A percentile compares a stretch with the other conserved stretches of the same genome.
These are phyloP conservation scores for Candida insectalens DNA, from an alignment of 805 yeast species.

Conservation along the genomic window DNA sequence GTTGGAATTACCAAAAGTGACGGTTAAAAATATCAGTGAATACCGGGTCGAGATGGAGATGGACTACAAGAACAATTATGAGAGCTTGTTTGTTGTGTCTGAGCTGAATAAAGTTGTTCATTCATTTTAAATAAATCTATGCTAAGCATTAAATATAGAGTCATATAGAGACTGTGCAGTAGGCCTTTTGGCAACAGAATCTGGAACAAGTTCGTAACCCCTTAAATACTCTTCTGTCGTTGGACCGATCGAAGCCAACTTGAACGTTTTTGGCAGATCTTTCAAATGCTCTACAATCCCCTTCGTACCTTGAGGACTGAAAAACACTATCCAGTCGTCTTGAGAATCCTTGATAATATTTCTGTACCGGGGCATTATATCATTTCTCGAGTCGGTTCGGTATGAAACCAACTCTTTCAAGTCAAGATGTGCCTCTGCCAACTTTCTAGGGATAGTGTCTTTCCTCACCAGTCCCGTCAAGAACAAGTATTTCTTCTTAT, in stretches of 20 bases:
- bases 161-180: slow-evolving; percentile 33
- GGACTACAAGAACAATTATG: slow-evolving; percentile 59
- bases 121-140: slow-evolving; percentile 36
- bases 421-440: slow-evolving; percentile 32
- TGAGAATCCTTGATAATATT: slow-evolving; percentile 21
- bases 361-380: slow-evolving; percentile 26
- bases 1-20: slow-evolving; percentile 54
- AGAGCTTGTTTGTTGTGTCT: slow-evolving; percentile 62
- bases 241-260: slow-evolving; percentile 84
- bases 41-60: slow-evolving; percentile 41
- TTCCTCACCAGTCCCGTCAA: slow-evolving; percentile 81
- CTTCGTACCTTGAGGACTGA: slow-evolving; percentile 85
- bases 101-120: slow-evolving; percentile 54
- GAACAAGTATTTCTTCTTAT: slow-evolving; percentile 39
- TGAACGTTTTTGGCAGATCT: slow-evolving; percentile 8
- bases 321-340: slow-evolving; percentile 67
- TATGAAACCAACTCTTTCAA: slow-evolving; percentile 60
- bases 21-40: slow-evolving; percentile 26
- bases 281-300: slow-evolving; percentile 38
- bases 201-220: slow-evolving; percentile 42
- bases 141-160: not conserved
- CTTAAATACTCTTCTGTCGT: slow-evolving; percentile 65
- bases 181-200: slow-evolving; percentile 64
- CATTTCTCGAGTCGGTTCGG: slow-evolving; percentile 45
- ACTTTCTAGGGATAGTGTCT: slow-evolving; percentile 65